phyloP scores from a whole-genome alignment of 2,329 filamentous ascomycete species.

The Botrytis galanthina region DNA sequence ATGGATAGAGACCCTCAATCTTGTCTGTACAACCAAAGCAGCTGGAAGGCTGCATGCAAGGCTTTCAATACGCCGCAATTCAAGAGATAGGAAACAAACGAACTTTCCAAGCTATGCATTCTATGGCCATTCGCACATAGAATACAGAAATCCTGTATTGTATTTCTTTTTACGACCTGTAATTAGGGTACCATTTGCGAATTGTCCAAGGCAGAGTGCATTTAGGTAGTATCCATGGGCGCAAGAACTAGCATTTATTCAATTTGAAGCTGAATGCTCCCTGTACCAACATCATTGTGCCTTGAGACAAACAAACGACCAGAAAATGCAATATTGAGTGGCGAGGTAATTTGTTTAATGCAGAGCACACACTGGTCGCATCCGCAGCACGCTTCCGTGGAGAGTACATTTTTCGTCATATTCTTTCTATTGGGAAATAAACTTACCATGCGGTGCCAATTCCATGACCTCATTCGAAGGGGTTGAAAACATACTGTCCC shows the following conservation, averaged over 20 bases:
- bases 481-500: background rate
- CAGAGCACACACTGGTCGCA: background rate
- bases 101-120: background rate
- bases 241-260: background rate
- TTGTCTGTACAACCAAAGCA: background rate
- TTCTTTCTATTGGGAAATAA: background rate
- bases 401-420: background rate
- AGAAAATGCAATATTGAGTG: background rate
- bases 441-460: background rate
- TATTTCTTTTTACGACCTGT: background rate
- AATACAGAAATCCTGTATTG: background rate
- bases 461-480: background rate
- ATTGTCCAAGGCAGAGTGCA: background rate
- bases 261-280: background rate
- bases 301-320: background rate
- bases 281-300: background rate
- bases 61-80: background rate
- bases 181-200: background rate
- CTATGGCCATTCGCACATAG: background rate
- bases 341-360: background rate
- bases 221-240: background rate
- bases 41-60: background rate
- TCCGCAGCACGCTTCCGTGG: background rate
- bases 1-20: background rate
- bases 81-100: background rate